Percentiles rank a stretch among this genome's conserved stretches.
These are phyloP conservation scores for Phyllosticta citrichinensis DNA, from an alignment of 2,329 filamentous ascomycete species.

Conservation along the genomic window DNA sequence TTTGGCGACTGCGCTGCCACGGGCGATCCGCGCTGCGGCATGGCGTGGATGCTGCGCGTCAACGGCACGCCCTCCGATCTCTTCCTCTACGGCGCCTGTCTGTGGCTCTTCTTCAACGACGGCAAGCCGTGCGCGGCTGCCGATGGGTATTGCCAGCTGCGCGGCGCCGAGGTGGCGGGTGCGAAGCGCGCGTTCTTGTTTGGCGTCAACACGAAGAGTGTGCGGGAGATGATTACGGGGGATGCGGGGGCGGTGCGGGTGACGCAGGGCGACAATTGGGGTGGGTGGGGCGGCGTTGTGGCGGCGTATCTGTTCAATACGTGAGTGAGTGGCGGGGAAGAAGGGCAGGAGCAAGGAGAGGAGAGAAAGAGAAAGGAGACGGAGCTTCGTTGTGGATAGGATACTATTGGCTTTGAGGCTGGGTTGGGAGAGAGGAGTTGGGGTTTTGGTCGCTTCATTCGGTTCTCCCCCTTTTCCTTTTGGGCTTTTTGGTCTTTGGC, in stretches of 20 bases:
- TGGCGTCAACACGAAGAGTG: slow-evolving; percentile 3
- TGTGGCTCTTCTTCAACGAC: slow-evolving; percentile 9
- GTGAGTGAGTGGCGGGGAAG: no score
- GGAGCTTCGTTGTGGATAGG: no score
- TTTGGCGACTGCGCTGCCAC: slow-evolving; percentile 14
- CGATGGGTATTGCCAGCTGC: neutral
- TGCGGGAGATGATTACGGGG: neutral
- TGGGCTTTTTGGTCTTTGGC: no score
- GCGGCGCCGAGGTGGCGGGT: neutral
- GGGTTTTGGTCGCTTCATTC: no score
- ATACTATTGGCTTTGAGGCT: no score
- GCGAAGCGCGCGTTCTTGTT: neutral
- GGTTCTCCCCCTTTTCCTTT: no score
- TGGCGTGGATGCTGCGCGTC: slow-evolving; percentile 9
- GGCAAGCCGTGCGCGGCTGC: neutral
- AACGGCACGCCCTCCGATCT: neutral
- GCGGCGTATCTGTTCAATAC: slow-evolving; percentile 7
- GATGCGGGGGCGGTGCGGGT: neutral
- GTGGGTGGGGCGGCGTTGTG: slow-evolving; percentile 6
- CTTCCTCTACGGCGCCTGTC: slow-evolving; percentile 3
- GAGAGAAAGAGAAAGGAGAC: no score
- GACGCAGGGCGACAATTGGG: neutral
- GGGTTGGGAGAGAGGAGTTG: no score
- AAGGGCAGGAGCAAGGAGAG: no score
- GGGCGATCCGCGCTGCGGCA: slow-evolving; percentile 11